Percentiles rank a stretch among this genome's conserved stretches.
These are phyloP conservation scores for Coemansia sp. DNA, from an alignment of 192 early-diverging fungal species.

Conservation along the genomic window DNA sequence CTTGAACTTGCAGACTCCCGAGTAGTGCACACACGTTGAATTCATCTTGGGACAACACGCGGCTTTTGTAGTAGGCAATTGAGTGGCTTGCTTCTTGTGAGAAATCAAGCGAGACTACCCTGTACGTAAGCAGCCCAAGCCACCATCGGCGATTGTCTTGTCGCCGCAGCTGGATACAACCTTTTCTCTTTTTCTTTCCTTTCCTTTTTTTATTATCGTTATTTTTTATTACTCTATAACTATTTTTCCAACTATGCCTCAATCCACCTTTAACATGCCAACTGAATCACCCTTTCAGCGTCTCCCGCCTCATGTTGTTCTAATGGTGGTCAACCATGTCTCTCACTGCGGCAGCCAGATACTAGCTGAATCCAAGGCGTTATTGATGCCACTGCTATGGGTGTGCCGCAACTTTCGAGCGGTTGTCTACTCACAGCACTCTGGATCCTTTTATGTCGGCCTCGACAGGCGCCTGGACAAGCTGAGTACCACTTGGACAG, in stretches of 20 bases:
- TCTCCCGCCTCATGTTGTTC: background rate
- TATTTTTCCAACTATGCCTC: too few relatives aligned
- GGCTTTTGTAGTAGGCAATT: too few relatives aligned
- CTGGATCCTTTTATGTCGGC: background rate
- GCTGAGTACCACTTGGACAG: background rate
- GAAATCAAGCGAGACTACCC: too few relatives aligned
- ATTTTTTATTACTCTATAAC: too few relatives aligned
- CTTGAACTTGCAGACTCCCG: too few relatives aligned
- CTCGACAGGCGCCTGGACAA: background rate
- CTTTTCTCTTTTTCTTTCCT: background rate
- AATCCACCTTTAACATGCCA: background rate
- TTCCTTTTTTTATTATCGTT: background rate
- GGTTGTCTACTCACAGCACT: background rate
- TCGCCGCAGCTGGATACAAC: background rate
- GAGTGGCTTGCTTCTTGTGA: too few relatives aligned
- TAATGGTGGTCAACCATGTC: background rate
- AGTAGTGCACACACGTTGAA: too few relatives aligned
- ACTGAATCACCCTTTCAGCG: background rate
- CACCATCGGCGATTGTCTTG: too few relatives aligned
- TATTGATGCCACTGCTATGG: background rate
- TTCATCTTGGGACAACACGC: too few relatives aligned
- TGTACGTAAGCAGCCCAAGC: too few relatives aligned
- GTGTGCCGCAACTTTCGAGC: background rate
- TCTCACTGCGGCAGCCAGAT: background rate
- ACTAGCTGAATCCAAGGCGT: background rate